Conservation (phyloP, 2,329 filamentous ascomycete genomes). For the Harringtonia lauricola region DNA sequence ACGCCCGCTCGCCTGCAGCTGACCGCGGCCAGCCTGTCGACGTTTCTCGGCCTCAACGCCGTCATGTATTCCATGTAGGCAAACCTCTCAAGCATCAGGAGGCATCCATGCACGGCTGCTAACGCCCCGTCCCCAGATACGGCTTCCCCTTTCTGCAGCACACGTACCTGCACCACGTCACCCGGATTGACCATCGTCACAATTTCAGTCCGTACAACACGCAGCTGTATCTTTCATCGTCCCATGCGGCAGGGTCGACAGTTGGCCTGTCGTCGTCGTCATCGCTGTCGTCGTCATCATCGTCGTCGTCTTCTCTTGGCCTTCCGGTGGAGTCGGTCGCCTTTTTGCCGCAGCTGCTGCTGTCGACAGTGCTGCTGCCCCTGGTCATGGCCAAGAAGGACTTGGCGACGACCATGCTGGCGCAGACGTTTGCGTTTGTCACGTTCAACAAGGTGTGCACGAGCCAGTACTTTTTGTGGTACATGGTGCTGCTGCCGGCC, state of each 20-base stretch:
- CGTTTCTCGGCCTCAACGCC: conserved; percentile 64
- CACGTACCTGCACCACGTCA: conserved; percentile 88
- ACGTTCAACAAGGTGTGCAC: conserved; percentile 99
- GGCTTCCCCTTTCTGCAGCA: conserved; percentile 73
- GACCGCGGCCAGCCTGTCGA: conserved; percentile 52
- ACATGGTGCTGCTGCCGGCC: conserved; percentile 84
- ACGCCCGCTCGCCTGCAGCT: conserved; percentile 46
- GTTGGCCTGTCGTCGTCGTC: too few relatives aligned
- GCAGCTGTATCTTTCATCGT: conserved; percentile 76
- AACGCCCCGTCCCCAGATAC: conserved; percentile 45
- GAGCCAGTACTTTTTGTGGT: conserved; percentile 99
- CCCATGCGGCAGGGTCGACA: conserved; percentile 34
- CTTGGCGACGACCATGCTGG: conserved; percentile 74
- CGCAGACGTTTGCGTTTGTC: conserved; percentile 94
- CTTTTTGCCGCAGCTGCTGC: conserved; percentile 76
- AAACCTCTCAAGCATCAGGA: too few relatives aligned
- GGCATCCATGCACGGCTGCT: too few relatives aligned
- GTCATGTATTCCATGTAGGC: conserved; percentile 71
- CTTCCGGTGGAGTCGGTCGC: conserved; percentile 63
- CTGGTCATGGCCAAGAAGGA: conserved; percentile 69
- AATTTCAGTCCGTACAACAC: conserved; percentile 98
- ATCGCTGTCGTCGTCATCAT: conserved; percentile 12
- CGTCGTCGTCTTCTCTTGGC: conserved; percentile 13
- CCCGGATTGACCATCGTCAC: conserved; percentile 88
- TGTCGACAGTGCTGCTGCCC: conserved; percentile 62